Conservation (phyloP, 495 filamentous ascomycete genomes). For the Neurospora sp. region DNA sequence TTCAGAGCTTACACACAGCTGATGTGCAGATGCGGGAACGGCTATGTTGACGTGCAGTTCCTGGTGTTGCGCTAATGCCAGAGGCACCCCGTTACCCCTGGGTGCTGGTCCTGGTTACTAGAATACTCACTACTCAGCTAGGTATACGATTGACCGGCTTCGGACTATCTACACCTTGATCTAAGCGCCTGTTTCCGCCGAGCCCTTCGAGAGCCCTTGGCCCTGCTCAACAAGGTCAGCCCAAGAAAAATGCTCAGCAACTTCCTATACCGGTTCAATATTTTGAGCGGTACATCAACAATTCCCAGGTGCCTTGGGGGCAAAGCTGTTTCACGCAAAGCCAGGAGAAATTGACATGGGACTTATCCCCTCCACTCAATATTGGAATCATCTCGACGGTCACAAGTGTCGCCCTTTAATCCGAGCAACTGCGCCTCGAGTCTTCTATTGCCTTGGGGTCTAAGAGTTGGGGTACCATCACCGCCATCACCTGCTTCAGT, state of each 20-base stretch:
- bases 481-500: background rate
- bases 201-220: background rate
- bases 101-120: background rate
- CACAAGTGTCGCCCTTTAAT: background rate
- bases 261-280: background rate
- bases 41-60: background rate
- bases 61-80: background rate
- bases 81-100: background rate
- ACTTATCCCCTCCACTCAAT: background rate
- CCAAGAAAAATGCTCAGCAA: background rate
- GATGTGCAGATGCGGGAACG: background rate
- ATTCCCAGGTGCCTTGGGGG: background rate
- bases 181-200: background rate
- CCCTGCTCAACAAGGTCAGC: background rate
- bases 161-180: background rate
- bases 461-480: background rate
- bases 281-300: background rate
- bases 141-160: background rate
- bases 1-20: background rate
- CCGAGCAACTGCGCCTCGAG: background rate
- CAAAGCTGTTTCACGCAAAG: background rate
- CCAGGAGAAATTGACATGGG: background rate
- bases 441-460: background rate
- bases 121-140: background rate
- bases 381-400: background rate